These are phyloP conservation scores for Pinus albicaulis DNA, from an alignment of 75 land plant species.

Conservation along the genomic window DNA sequence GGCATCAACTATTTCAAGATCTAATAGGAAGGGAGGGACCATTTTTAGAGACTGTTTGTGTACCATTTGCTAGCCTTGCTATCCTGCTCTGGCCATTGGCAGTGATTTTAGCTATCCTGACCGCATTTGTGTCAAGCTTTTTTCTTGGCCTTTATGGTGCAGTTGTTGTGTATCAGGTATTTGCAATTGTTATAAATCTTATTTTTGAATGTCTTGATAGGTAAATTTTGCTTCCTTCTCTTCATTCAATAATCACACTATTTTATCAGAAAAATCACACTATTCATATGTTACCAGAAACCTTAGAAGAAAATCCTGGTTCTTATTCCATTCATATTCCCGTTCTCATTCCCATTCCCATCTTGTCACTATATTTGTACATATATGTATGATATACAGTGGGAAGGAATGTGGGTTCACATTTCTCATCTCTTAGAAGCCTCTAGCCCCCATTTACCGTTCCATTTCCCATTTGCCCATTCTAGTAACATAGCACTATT, in stretches of 20 bases:
- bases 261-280: neutral
- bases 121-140: conserved; percentile 58
- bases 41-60: conserved; percentile 81
- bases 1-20: conserved; percentile 71
- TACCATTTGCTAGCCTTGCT: conserved; percentile 92
- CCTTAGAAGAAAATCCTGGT: neutral
- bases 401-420: too few species aligned
- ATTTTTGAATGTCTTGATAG: neutral
- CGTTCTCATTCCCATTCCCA: neutral
- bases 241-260: neutral
- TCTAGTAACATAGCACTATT: too few species aligned
- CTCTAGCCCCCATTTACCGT: too few species aligned
- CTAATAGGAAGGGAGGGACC: conserved; percentile 84
- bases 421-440: too few species aligned
- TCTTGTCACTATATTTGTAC: too few species aligned
- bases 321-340: neutral
- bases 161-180: conserved; percentile 83
- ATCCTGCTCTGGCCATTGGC: conserved; percentile 88
- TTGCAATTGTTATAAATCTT: neutral
- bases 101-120: conserved; percentile 51
- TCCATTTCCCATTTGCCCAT: too few species aligned
- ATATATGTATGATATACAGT: too few species aligned
- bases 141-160: conserved; percentile 71
- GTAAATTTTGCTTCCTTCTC: neutral
- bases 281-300: neutral